Percentiles rank a stretch among this genome's conserved stretches.
phyloP scores from a whole-genome alignment of 2,329 filamentous ascomycete genomes.

The Cercospora sesami region DNA sequence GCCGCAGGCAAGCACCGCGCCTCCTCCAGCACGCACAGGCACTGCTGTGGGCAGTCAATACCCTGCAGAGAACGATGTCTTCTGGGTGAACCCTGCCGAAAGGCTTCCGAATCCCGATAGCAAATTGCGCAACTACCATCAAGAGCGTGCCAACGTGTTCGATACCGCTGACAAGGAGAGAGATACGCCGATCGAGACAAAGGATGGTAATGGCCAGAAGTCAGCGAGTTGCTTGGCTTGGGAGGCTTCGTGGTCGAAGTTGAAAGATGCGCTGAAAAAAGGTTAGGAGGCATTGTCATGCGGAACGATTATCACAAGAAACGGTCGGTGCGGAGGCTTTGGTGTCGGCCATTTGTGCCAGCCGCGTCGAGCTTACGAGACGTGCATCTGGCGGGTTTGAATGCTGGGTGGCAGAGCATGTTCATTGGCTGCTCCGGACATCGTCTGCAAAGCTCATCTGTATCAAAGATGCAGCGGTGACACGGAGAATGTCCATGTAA shows the following conservation, averaged over 20 bases:
- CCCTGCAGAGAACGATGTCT: slow-evolving; percentile 16
- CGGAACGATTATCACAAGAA: background rate
- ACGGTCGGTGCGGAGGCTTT: background rate
- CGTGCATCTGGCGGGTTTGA: background rate
- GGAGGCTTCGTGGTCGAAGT: slow-evolving; percentile 18
- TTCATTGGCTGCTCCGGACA: background rate
- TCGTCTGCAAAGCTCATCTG: background rate
- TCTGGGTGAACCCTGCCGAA: slow-evolving; percentile 13
- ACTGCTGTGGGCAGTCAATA: background rate
- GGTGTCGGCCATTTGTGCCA: background rate
- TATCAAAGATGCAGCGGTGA: background rate
- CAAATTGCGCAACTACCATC: slow-evolving; percentile 16
- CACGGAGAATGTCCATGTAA: background rate
- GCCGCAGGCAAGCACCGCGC: background rate
- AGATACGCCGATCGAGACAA: too few species aligned
- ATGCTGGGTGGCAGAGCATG: background rate
- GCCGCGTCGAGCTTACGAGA: background rate
- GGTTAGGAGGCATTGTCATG: background rate
- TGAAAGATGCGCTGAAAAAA: background rate
- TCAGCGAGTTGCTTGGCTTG: background rate
- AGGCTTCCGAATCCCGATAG: slow-evolving; percentile 7
- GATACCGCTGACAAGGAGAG: background rate
- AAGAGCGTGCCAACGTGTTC: slow-evolving; percentile 11
- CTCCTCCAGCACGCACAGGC: background rate
- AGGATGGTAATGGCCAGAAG: background rate